These are phyloP conservation scores for Globisporangium spinosum DNA, from an alignment of 352 stramenopile species.

Conservation along the genomic window DNA sequence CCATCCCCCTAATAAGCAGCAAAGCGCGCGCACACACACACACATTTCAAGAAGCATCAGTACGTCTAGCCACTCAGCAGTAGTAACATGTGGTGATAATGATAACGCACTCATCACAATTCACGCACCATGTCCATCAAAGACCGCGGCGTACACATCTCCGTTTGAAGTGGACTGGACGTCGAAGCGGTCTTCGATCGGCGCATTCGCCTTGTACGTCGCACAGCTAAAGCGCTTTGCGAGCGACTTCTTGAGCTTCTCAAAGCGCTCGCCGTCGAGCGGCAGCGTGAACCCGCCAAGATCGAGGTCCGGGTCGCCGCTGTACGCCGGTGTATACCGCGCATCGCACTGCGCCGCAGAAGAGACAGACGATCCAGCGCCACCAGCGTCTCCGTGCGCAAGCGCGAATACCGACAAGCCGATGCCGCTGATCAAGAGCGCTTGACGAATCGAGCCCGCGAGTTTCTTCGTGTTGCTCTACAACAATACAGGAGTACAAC, in stretches of 20 bases:
- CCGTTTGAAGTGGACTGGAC: conserved; percentile 64
- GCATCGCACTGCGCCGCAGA: conserved; percentile 49
- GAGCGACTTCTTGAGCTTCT: conserved; percentile 37
- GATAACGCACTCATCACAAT: neutral
- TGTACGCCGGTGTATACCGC: conserved; percentile 35
- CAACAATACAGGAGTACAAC: neutral
- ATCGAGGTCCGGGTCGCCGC: conserved; percentile 29
- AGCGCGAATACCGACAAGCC: conserved; percentile 46
- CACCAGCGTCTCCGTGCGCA: conserved; percentile 26
- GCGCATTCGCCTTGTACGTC: conserved; percentile 66
- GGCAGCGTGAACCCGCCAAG: conserved; percentile 40
- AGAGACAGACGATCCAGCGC: conserved; percentile 10
- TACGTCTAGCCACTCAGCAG: neutral
- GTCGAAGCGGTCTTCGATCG: conserved; percentile 82
- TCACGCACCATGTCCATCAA: conserved; percentile 86
- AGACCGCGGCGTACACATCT: conserved; percentile 83
- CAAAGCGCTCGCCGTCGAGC: conserved; percentile 52
- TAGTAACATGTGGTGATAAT: neutral
- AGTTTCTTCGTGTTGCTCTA: conserved; percentile 6
- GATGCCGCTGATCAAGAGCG: conserved; percentile 44
- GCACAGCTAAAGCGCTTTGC: conserved; percentile 48
- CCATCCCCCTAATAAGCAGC: conserved; percentile 66
- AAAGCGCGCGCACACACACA: neutral
- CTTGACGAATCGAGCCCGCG: conserved; percentile 31
- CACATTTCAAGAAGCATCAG: neutral